phyloP scores from a whole-genome alignment of 305 asterid genomes.

The Fraxinus floribunda region DNA sequence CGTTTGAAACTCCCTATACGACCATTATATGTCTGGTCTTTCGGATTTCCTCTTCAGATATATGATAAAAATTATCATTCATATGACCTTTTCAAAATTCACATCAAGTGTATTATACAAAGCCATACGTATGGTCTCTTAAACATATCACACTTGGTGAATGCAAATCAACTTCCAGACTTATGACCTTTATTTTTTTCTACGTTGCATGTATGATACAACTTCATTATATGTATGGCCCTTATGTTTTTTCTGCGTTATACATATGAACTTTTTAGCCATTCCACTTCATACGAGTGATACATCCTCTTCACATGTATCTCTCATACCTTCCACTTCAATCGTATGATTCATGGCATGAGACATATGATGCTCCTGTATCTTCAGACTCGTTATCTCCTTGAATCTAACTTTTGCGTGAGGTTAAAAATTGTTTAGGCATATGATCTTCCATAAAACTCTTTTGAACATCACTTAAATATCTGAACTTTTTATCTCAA shows the following conservation, averaged over 20 bases:
- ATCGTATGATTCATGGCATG: not conserved
- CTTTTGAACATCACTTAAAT: not conserved
- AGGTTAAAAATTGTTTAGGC: not conserved
- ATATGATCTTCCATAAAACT: not conserved
- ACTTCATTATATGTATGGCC: not conserved
- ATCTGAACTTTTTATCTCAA: not conserved
- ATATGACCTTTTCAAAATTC: not conserved
- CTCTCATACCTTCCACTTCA: not conserved
- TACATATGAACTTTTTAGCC: not conserved
- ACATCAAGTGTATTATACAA: not conserved
- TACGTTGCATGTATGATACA: not conserved
- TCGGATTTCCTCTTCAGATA: not conserved
- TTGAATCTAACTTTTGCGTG: not conserved
- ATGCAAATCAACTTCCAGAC: not conserved
- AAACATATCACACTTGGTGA: not conserved
- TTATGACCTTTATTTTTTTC: not conserved
- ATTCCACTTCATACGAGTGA: not conserved
- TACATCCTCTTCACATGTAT: not conserved
- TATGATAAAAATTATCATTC: not conserved
- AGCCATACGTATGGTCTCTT: not conserved
- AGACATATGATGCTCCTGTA: not conserved
- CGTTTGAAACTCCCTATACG: not conserved
- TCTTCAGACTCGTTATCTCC: not conserved
- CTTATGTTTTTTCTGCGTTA: not conserved
- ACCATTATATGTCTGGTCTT: not conserved